Evolutionary conservation across 208 protist species (phyloP).

Genomic region (Leptomonas seymouri): DNA sequence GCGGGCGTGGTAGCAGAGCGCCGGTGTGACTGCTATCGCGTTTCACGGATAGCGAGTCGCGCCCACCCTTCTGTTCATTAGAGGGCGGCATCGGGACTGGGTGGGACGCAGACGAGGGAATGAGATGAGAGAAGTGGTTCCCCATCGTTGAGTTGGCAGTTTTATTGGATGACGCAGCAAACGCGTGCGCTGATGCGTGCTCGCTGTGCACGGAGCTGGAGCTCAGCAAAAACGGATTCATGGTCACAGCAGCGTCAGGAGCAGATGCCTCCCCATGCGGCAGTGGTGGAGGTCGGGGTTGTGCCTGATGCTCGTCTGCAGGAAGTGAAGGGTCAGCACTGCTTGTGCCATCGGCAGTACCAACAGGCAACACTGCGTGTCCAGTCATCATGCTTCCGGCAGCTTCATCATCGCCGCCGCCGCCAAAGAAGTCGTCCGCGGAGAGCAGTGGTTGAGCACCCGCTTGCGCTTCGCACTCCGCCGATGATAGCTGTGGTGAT

Average conservation of each 20-base stretch:
- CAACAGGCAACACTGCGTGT: not conserved
- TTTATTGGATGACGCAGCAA: not conserved
- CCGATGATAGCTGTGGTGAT: too few species aligned
- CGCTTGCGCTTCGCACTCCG: too few species aligned
- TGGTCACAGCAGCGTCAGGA: not conserved
- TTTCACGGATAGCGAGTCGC: not conserved
- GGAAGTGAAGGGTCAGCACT: not conserved
- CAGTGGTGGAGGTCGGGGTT: not conserved
- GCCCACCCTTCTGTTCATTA: not conserved
- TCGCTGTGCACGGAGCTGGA: not conserved
- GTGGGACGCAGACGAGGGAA: not conserved
- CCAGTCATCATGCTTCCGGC: not conserved
- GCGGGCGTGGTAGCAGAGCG: not conserved
- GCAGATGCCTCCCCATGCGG: not conserved
- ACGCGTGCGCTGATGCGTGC: not conserved
- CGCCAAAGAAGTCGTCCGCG: constrained; percentile 11
- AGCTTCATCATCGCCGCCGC: not conserved
- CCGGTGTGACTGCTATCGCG: not conserved
- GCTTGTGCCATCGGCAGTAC: not conserved
- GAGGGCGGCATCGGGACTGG: not conserved
- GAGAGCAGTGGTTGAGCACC: not conserved
- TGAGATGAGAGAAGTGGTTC: not conserved
- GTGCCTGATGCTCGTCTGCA: not conserved
- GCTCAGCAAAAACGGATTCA: not conserved
- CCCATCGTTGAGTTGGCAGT: not conserved